Conservation (phyloP, 805 yeast genomes). For the Wickerhamiella sergipiensis region DNA sequence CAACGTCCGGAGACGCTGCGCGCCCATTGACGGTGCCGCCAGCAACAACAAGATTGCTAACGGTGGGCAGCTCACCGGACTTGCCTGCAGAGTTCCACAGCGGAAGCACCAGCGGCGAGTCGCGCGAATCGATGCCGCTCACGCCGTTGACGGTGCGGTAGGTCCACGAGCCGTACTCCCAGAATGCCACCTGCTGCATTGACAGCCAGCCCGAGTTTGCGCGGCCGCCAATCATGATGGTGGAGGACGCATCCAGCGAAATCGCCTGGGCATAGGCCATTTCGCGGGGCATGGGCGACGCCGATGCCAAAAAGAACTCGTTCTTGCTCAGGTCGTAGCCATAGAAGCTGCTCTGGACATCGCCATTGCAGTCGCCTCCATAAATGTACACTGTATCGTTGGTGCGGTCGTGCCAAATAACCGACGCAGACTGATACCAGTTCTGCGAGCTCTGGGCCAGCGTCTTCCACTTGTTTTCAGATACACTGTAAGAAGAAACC, state of each 20-base stretch:
- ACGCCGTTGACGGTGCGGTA: constrained; percentile 28
- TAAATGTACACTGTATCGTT: constrained; percentile 18
- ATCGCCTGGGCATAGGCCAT: constrained; percentile 16
- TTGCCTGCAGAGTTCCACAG: constrained; percentile 25
- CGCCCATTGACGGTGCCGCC: constrained; percentile 43
- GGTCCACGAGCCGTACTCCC: constrained; percentile 62
- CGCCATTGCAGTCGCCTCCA: constrained; percentile 21
- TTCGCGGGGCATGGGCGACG: constrained; percentile 16
- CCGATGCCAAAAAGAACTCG: constrained; percentile 8
- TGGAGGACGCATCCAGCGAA: constrained; percentile 9
- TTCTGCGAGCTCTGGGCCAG: constrained; percentile 13
- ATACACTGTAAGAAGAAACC: constrained; percentile 14
- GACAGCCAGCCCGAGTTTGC: constrained; percentile 53
- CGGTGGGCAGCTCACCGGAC: constrained; percentile 5
- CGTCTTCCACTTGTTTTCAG: constrained; percentile 14
- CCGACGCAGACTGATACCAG: constrained; percentile 16
- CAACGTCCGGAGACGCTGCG: constrained; percentile 31
- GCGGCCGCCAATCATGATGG: constrained; percentile 47
- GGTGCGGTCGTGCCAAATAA: constrained; percentile 18
- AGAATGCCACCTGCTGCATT: constrained; percentile 59
- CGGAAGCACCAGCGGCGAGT: constrained; percentile 41
- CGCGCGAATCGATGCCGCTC: constrained; percentile 38
- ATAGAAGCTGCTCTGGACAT: constrained; percentile 14
- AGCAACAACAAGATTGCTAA: constrained; percentile 32
- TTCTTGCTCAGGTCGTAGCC: constrained; percentile 12